Percentiles rank a stretch among this genome's conserved stretches.
Evolutionary conservation across 1,284 basidiomycete species (phyloP).

Genomic region (Pisolithus thermaeus): DNA sequence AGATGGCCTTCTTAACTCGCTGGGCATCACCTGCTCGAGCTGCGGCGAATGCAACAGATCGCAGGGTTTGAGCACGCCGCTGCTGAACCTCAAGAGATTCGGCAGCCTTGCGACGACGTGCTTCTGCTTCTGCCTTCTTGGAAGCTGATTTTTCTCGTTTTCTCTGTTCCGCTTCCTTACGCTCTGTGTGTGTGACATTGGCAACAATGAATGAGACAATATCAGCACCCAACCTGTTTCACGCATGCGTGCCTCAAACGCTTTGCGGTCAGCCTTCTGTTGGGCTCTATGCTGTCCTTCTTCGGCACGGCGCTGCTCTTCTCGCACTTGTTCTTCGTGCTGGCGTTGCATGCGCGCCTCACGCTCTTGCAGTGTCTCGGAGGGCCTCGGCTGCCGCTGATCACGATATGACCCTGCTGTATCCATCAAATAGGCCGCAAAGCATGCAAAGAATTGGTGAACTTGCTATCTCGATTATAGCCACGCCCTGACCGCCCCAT

Average conservation of each 20-base stretch:
- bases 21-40: constrained; percentile 48
- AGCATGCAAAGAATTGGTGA: constrained; percentile 3
- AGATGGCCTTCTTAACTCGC: constrained; percentile 56
- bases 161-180: constrained; percentile 48
- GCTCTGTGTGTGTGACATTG: constrained; percentile 33
- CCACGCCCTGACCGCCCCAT: constrained; percentile 30
- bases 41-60: constrained; percentile 58
- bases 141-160: constrained; percentile 47
- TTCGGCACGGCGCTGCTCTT: constrained; percentile 42
- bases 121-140: constrained; percentile 52
- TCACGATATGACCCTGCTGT: constrained; percentile 17
- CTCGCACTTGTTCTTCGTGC: constrained; percentile 49
- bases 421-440: constrained; percentile 6
- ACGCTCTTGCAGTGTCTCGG: constrained; percentile 46
- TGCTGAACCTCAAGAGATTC: constrained; percentile 41
- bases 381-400: constrained; percentile 14
- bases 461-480: constrained; percentile 21
- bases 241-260: constrained; percentile 26
- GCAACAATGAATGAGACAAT: constrained; percentile 6
- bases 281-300: constrained; percentile 45
- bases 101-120: constrained; percentile 46
- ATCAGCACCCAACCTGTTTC: constrained; percentile 20
- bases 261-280: constrained; percentile 48
- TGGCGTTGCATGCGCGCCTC: constrained; percentile 42
- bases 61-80: constrained; percentile 45